These are phyloP conservation scores for Coniosporium tulheliwenetii DNA, from an alignment of 2,329 filamentous ascomycete genomes.

Conservation along the genomic window DNA sequence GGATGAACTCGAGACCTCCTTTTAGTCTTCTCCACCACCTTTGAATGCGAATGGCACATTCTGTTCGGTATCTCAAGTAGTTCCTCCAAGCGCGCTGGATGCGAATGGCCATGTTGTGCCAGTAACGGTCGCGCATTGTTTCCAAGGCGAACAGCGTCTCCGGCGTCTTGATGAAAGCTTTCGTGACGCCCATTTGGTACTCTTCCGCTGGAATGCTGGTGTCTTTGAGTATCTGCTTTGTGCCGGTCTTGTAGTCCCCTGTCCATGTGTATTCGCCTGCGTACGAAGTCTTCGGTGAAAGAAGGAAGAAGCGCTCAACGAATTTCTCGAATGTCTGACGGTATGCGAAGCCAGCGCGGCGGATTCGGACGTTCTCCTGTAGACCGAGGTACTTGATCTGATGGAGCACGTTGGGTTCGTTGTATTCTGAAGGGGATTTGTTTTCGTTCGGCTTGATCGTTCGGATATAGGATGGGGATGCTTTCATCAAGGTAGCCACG, in stretches of 20 bases:
- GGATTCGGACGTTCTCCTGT: constrained; percentile 97
- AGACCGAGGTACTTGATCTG: constrained; percentile 98
- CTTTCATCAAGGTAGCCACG: constrained; percentile 92
- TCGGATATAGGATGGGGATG: constrained; percentile 91
- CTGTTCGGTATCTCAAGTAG: constrained; percentile 79
- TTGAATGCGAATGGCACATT: constrained; percentile 88
- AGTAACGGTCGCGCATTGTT: constrained; percentile 94
- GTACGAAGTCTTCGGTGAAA: constrained; percentile 89
- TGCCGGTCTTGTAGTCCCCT: constrained; percentile 72
- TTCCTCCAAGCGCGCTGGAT: constrained; percentile 97
- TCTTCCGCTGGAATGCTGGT: constrained; percentile 91
- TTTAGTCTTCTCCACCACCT: constrained; percentile 90
- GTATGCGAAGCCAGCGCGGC: constrained; percentile 90
- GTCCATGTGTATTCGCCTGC: constrained; percentile 96
- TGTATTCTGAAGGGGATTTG: constrained; percentile 90
- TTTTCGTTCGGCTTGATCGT: constrained; percentile 99
- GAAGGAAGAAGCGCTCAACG: constrained; percentile 87
- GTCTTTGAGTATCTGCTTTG: constrained; percentile 86
- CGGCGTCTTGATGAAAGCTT: constrained; percentile 95
- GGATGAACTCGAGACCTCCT: constrained; percentile 75
- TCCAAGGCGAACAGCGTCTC: constrained; percentile 94
- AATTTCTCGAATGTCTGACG: constrained; percentile 97
- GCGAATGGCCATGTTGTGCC: constrained; percentile 98
- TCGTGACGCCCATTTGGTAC: constrained; percentile 92
- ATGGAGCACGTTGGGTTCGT: constrained; percentile 80